These are phyloP conservation scores for Hymenoscyphus salicellus DNA, from an alignment of 2,329 filamentous ascomycete species.

Conservation along the genomic window DNA sequence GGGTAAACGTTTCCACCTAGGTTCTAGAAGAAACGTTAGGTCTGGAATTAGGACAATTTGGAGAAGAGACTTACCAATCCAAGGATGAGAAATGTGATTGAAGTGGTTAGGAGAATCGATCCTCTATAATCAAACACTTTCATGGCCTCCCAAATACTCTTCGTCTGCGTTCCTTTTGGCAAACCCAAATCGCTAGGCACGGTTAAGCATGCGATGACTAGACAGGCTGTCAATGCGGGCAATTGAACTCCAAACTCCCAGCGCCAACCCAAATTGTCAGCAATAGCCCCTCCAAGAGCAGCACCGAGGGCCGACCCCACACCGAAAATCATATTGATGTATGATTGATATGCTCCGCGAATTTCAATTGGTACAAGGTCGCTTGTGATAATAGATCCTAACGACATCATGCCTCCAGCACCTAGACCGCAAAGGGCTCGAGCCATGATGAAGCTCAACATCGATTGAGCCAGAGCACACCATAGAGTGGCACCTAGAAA, in stretches of 20 bases:
- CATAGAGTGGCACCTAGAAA: conserved; percentile 65
- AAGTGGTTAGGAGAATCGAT: conserved; percentile 50
- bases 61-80: conserved; percentile 46
- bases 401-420: conserved; percentile 66
- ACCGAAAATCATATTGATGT: conserved; percentile 65
- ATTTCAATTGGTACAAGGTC: conserved; percentile 70
- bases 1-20: conserved; percentile 62
- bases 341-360: conserved; percentile 66
- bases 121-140: conserved; percentile 56
- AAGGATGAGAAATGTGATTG: conserved; percentile 55
- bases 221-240: conserved; percentile 47
- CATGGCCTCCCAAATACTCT: conserved; percentile 47
- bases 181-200: conserved; percentile 55
- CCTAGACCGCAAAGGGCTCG: conserved; percentile 70
- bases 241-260: conserved; percentile 68
- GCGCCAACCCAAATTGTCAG: conserved; percentile 68
- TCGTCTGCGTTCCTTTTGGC: conserved; percentile 42
- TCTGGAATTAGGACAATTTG: not conserved
- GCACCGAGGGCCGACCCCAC: conserved; percentile 59
- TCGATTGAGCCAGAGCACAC: conserved; percentile 65
- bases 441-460: conserved; percentile 68
- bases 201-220: conserved; percentile 45
- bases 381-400: conserved; percentile 68
- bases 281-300: conserved; percentile 66
- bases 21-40: conserved; percentile 41